Evolutionary conservation across 805 yeast species (phyloP).

Genomic region (Schwanniomyces yamadae): DNA sequence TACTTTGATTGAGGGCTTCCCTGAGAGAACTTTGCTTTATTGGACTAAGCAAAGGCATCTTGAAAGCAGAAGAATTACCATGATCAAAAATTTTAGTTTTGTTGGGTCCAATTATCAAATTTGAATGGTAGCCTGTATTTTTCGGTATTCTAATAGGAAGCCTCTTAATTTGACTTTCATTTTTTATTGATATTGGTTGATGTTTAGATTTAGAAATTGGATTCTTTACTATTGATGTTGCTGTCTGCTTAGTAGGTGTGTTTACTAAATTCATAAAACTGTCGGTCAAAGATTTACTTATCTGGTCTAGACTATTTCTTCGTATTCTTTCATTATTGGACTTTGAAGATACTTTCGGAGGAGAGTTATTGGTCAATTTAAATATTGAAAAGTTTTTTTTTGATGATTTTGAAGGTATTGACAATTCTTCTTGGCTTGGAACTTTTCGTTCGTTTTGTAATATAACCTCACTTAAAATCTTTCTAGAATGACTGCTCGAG

Average conservation of each 20-base stretch:
- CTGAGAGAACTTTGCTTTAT: conserved; percentile 48
- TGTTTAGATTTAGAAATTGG: conserved; percentile 8
- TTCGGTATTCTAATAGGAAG: conserved; percentile 25
- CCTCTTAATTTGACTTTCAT: conserved; percentile 30
- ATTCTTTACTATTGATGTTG: conserved; percentile 14
- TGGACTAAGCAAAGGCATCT: conserved; percentile 33
- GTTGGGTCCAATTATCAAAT: conserved; percentile 42
- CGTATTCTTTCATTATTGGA: conserved; percentile 8
- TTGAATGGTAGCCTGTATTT: conserved; percentile 40
- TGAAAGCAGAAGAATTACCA: conserved; percentile 40
- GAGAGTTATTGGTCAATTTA: conserved; percentile 16
- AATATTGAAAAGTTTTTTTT: conserved; percentile 16
- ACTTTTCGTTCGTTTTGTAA: conserved; percentile 7
- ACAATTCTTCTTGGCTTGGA: conserved; percentile 1
- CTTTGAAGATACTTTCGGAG: conserved; percentile 12
- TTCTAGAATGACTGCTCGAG: conserved; percentile 11
- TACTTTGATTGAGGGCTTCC: conserved; percentile 40
- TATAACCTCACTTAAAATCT: conserved; percentile 18
- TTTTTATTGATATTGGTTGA: conserved; percentile 24
- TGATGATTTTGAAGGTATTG: conserved; percentile 6
- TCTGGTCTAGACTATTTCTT: conserved; percentile 18
- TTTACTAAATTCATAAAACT: conserved; percentile 26
- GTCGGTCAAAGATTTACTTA: conserved; percentile 30
- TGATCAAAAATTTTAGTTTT: conserved; percentile 41
- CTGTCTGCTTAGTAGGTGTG: conserved; percentile 6